These are phyloP conservation scores for Pachyrhizus erosus DNA, from an alignment of 306 rosid species.

Conservation along the genomic window DNA sequence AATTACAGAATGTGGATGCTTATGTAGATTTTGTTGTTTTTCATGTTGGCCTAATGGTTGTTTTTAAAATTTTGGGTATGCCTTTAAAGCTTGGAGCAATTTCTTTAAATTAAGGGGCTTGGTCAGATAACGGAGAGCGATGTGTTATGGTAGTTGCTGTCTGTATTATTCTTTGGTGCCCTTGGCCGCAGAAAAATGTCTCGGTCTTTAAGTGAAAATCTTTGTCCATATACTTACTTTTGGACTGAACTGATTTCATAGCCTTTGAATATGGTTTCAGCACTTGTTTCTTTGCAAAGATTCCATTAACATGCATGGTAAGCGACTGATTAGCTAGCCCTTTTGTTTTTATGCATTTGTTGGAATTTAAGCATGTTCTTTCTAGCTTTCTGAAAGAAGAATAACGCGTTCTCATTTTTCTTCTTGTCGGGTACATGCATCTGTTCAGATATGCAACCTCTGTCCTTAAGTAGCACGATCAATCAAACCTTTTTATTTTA, in stretches of 20 bases:
- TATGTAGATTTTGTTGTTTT: conserved; percentile 16
- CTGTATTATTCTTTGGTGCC: conserved; percentile 6
- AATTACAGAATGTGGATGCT: conserved; percentile 14
- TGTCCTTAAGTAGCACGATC: not conserved
- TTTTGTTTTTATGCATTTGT: conserved; percentile 26
- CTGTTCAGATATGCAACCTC: not conserved
- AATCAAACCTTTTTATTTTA: too few species aligned
- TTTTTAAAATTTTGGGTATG: too few species aligned
- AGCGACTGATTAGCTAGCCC: conserved; percentile 7
- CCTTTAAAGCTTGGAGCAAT: not conserved
- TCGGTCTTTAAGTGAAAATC: not conserved
- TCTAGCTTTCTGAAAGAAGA: conserved; percentile 5
- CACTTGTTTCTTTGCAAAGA: not conserved
- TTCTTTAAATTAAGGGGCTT: conserved; percentile 12
- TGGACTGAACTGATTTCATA: not conserved
- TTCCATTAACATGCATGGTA: conserved; percentile 25
- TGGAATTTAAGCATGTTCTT: conserved; percentile 30
- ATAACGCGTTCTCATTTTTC: not conserved
- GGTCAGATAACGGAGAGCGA: conserved; percentile 7
- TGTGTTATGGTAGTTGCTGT: conserved; percentile 1
- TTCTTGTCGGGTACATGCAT: not conserved
- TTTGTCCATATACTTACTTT: not conserved
- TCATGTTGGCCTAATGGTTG: not conserved
- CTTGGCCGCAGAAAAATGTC: conserved; percentile 7
- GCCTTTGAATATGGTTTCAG: conserved; percentile 8